Evolutionary conservation across 441 rosid genomes (phyloP).

Genomic region (Gossypium davidsonii): DNA sequence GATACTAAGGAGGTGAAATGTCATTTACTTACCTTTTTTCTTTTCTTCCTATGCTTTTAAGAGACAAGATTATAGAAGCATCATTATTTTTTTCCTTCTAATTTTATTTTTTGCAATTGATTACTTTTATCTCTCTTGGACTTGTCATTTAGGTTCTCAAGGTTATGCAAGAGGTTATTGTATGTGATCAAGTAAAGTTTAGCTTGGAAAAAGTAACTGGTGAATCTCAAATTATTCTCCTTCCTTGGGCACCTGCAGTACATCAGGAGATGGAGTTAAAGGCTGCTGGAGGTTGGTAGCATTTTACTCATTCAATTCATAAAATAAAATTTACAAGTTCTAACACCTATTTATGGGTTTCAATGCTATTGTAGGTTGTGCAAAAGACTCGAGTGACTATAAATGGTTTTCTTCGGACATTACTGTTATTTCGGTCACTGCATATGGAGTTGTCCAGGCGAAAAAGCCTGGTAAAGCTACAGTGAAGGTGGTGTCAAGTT

Average conservation of each 20-base stretch:
- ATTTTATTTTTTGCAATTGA: neutral
- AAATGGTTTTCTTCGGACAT: slow-evolving; percentile 87
- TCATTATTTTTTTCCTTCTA: neutral
- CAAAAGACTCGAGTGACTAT: slow-evolving; percentile 69
- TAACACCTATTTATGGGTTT: slow-evolving; percentile 18
- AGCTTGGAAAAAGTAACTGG: slow-evolving; percentile 35
- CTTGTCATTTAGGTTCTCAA: slow-evolving; percentile 55
- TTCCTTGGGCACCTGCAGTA: slow-evolving; percentile 84
- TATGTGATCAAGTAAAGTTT: slow-evolving; percentile 71
- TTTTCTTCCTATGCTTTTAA: neutral
- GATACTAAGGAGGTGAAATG: slow-evolving; percentile 55
- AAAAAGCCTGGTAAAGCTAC: slow-evolving; percentile 86
- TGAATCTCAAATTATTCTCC: slow-evolving; percentile 42
- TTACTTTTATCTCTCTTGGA: slow-evolving; percentile 2
- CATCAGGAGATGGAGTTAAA: slow-evolving; percentile 79
- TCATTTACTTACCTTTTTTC: slow-evolving; percentile 8
- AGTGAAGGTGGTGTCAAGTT: slow-evolving; percentile 68
- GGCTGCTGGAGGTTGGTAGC: slow-evolving; percentile 70
- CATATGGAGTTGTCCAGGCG: slow-evolving; percentile 75
- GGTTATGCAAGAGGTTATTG: slow-evolving; percentile 69
- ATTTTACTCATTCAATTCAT: slow-evolving; percentile 7
- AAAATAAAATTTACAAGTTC: slow-evolving; percentile 15
- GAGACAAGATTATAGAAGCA: neutral
- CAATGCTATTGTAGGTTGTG: slow-evolving; percentile 60
- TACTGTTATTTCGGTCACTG: slow-evolving; percentile 54